Base-by-base conservation (phyloP, 805 yeast species). In the Helenozyma rhizophorensis region DNA sequence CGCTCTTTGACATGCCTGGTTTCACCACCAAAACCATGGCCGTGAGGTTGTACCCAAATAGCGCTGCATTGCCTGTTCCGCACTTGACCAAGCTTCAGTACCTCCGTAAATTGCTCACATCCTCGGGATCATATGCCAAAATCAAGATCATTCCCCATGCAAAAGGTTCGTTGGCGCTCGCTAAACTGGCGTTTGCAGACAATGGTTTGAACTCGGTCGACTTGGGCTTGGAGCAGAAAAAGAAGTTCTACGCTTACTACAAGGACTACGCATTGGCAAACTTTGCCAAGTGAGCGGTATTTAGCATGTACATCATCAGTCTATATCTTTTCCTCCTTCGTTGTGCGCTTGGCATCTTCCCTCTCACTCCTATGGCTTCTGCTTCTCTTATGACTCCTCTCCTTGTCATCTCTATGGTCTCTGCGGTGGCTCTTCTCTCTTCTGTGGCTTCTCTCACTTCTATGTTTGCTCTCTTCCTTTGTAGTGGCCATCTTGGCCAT, bases 41-140 rank as follows among this genome's bases (percentile, higher is more conserved):
- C 27, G 34, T 69, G 32, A 68, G 65, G 35, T 39, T 56, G 12
- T 47, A 51, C 17, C 78, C 78, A 1, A 37, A 46, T 4, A 48
- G 51, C 19, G 40, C 62, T 18, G 50, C 69, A 1, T 50, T 70
- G 14, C 64, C 72, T 1, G 50, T 66, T 9, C 69, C 72, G 1
- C 26, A 45, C 26, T 11, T 45, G 17, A 42, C 54, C 9, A 36
- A 33, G 24, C 34, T 34, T 6, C 35, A 41, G 23, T 61, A 61
- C 34, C 33, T 57, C 14, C 47, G 41, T 23, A 50, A 42, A 24
- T 38, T 55, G 23, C 36, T 59, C 30, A 37, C 57, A 5, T 48
- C 44, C 14, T 43, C 42, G 6, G 49, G 41, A 17, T 46, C 56
- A 14, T 34, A 25, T 12, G 48, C 62, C 22, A 56, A 49, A 25